Conservation (phyloP, 75 land plant genomes). For the Selaginella tamariscina region DNA sequence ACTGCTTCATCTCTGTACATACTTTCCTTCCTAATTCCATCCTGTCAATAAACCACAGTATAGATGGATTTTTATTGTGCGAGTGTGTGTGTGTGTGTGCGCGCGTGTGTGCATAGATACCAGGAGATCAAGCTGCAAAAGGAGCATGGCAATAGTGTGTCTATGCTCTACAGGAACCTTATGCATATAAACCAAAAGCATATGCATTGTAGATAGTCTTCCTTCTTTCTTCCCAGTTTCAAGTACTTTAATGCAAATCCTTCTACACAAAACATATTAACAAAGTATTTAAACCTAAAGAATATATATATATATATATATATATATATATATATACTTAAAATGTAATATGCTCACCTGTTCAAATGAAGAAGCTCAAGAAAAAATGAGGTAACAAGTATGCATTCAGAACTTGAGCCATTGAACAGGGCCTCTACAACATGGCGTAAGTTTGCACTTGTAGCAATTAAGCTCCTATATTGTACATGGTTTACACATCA, state of each 20-base stretch:
- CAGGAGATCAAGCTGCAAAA: not conserved
- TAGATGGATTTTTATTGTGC: not conserved
- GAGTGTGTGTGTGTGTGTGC: not conserved
- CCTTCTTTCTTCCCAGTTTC: not conserved
- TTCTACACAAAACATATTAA: no score
- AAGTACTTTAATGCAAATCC: not conserved
- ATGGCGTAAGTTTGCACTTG: not conserved
- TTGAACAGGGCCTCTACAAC: not conserved
- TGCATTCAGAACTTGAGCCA: not conserved
- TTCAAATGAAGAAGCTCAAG: not conserved
- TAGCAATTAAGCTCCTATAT: not conserved
- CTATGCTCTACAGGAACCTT: not conserved
- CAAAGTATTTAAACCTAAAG: no score
- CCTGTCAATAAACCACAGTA: no score
- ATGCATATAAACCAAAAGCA: not conserved
- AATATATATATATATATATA: not conserved
- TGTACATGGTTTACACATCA: no score
- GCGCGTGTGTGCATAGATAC: not conserved
- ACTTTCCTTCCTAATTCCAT: not conserved
- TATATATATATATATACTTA: not conserved
- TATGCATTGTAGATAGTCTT: not conserved
- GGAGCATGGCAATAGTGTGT: not conserved
- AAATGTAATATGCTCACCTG: not conserved
- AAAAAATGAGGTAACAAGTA: not conserved
- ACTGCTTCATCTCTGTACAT: not conserved